Percentiles rank a stretch among this genome's conserved stretches.
Conservation (phyloP, 139 green algal species). For the Volvox africanus region DNA sequence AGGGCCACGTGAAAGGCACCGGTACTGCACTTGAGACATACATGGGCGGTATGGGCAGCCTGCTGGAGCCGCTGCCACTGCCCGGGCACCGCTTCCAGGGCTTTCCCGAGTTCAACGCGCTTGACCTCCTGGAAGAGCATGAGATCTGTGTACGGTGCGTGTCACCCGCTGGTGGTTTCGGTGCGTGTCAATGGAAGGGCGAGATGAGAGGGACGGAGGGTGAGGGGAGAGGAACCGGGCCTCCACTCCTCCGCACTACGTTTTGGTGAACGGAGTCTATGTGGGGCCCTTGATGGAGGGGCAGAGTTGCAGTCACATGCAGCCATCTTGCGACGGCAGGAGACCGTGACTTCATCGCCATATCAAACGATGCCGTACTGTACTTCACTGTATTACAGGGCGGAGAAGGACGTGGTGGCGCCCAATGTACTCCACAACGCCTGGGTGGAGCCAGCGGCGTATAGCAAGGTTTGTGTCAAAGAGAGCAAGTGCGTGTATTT, state of each 20-base stretch:
- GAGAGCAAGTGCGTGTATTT: too few species aligned
- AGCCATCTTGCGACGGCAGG: too few species aligned
- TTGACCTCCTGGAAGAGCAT: not conserved
- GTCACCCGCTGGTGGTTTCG: not conserved
- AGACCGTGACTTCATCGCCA: too few species aligned
- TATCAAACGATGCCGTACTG: not conserved
- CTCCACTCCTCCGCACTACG: too few species aligned
- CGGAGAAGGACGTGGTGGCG: constrained; percentile 47
- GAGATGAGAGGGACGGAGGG: too few species aligned
- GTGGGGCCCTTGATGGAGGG: too few species aligned
- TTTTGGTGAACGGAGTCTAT: too few species aligned
- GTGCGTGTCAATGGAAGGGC: too few species aligned
- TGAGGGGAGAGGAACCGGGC: too few species aligned
- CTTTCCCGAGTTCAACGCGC: constrained; percentile 20
- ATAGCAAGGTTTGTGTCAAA: not conserved
- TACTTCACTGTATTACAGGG: not conserved
- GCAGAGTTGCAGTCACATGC: too few species aligned
- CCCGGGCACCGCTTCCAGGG: constrained; percentile 8
- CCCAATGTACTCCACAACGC: constrained; percentile 28
- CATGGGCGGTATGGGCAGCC: not conserved
- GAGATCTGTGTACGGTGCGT: constrained; percentile 30
- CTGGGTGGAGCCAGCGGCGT: constrained; percentile 10
- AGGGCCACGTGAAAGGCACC: not conserved
- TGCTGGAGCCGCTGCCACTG: not conserved
- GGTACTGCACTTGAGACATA: too few species aligned